Percentiles rank a stretch among this genome's conserved stretches.
Evolutionary conservation across 768 basidiomycete genomes (phyloP).

Genomic region (Boletus bicolor): DNA sequence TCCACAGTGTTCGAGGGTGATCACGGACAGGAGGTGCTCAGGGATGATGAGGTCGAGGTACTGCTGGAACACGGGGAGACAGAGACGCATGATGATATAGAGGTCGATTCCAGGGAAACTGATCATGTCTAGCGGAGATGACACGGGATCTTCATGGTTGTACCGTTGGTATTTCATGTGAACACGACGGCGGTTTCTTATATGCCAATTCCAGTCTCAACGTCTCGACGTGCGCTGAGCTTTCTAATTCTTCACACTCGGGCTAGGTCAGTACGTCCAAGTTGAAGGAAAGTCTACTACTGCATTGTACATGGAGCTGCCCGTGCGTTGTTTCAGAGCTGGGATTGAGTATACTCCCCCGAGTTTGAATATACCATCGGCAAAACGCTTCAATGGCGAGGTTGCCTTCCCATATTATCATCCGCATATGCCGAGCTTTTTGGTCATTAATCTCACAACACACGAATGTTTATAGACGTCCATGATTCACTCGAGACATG

Average conservation of each 20-base stretch:
- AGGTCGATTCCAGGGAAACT: too few species aligned
- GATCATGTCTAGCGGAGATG: too few species aligned
- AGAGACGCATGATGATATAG: too few species aligned
- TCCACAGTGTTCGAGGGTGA: slow-evolving; percentile 3
- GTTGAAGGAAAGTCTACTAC: slow-evolving; percentile 37
- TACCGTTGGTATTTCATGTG: too few species aligned
- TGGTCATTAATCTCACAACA: neutral
- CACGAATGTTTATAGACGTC: neutral
- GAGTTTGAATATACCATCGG: slow-evolving; percentile 72
- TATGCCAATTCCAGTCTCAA: too few species aligned
- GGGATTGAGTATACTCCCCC: slow-evolving; percentile 89
- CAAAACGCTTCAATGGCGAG: slow-evolving; percentile 35
- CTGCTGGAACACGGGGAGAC: too few species aligned
- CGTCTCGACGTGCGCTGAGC: too few species aligned
- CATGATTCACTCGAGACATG: neutral
- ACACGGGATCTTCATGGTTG: too few species aligned
- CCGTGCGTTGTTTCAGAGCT: slow-evolving; percentile 49
- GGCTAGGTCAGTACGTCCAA: too few species aligned
- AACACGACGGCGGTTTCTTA: too few species aligned
- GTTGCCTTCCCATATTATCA: slow-evolving; percentile 8
- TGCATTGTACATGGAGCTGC: neutral
- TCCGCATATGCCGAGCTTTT: neutral
- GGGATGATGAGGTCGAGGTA: too few species aligned
- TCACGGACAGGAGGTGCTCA: neutral
- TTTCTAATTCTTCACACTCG: too few species aligned